Conservation (phyloP, 2,329 filamentous ascomycete genomes). For the Aspergillus sp. region DNA sequence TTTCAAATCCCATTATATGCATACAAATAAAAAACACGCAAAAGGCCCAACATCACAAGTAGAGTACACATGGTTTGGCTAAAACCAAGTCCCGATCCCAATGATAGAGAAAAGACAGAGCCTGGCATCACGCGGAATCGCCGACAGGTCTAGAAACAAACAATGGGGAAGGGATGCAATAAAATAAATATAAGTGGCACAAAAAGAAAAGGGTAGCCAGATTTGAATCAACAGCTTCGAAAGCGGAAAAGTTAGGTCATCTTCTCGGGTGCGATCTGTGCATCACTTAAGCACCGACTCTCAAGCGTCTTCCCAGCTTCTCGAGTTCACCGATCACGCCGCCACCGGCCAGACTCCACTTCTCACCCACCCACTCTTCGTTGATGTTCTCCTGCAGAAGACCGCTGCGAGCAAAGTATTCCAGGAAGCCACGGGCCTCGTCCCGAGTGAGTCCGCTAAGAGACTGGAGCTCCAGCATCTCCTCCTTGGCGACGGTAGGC, state of each 20-base stretch:
- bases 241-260: not conserved
- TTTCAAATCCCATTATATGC: slow-evolving; percentile 33
- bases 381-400: slow-evolving; percentile 70
- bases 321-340: slow-evolving; percentile 87
- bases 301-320: slow-evolving; percentile 55
- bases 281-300: slow-evolving; percentile 26
- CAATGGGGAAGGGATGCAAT: not conserved
- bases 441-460: slow-evolving; percentile 68
- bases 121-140: not conserved
- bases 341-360: slow-evolving; percentile 78
- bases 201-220: not conserved
- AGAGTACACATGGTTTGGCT: slow-evolving; percentile 30
- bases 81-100: slow-evolving; percentile 20
- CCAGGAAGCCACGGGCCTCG: slow-evolving; percentile 78
- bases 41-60: slow-evolving; percentile 19
- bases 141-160: not conserved
- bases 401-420: slow-evolving; percentile 90
- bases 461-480: slow-evolving; percentile 49
- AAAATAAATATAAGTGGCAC: slow-evolving; percentile 3
- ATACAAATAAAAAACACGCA: slow-evolving; percentile 28
- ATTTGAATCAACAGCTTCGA: too few relatives aligned
- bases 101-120: slow-evolving; percentile 18
- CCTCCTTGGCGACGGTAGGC: slow-evolving; percentile 24
- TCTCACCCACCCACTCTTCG: slow-evolving; percentile 70
- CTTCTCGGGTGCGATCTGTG: not conserved